Conservation (phyloP, 2,329 filamentous ascomycete species). For the Penicillium griseofulvum region DNA sequence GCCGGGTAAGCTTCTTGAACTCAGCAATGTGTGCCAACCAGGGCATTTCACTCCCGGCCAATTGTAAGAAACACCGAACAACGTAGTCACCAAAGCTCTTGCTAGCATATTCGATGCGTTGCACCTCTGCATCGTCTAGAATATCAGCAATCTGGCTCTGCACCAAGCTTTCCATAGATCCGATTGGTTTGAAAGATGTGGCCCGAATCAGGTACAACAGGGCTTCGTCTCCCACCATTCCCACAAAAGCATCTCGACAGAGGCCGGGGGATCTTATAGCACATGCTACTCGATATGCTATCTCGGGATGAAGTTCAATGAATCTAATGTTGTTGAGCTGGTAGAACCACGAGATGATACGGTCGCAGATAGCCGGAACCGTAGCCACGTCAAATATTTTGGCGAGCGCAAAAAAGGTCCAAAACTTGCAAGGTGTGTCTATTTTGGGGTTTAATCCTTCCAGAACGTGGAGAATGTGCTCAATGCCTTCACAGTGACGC, state of each 20-base stretch:
- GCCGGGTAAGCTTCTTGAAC: slow-evolving; percentile 29
- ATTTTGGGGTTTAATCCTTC: slow-evolving; percentile 55
- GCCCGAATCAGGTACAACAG: slow-evolving; percentile 41
- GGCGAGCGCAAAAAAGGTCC: slow-evolving; percentile 63
- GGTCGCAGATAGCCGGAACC: slow-evolving; percentile 40
- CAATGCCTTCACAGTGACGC: slow-evolving; percentile 62
- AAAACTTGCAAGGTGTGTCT: slow-evolving; percentile 65
- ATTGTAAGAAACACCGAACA: slow-evolving; percentile 29
- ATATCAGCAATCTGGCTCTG: slow-evolving; percentile 48
- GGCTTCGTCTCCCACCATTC: slow-evolving; percentile 63
- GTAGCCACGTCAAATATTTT: slow-evolving; percentile 53
- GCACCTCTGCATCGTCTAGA: slow-evolving; percentile 55
- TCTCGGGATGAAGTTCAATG: slow-evolving; percentile 63
- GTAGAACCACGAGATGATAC: slow-evolving; percentile 60
- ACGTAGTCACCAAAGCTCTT: slow-evolving; percentile 53
- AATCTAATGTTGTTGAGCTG: slow-evolving; percentile 55
- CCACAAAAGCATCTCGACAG: slow-evolving; percentile 52
- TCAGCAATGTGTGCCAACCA: slow-evolving; percentile 39
- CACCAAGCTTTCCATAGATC: slow-evolving; percentile 35
- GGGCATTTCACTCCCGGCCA: slow-evolving; percentile 35
- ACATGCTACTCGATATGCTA: slow-evolving; percentile 57
- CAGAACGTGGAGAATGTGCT: slow-evolving; percentile 60
- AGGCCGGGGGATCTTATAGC: slow-evolving; percentile 36
- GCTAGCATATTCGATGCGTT: slow-evolving; percentile 59
- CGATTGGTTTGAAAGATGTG: slow-evolving; percentile 1